Conservation (phyloP, 78 protist genomes). For the Tieghemostelium lacteum region DNA sequence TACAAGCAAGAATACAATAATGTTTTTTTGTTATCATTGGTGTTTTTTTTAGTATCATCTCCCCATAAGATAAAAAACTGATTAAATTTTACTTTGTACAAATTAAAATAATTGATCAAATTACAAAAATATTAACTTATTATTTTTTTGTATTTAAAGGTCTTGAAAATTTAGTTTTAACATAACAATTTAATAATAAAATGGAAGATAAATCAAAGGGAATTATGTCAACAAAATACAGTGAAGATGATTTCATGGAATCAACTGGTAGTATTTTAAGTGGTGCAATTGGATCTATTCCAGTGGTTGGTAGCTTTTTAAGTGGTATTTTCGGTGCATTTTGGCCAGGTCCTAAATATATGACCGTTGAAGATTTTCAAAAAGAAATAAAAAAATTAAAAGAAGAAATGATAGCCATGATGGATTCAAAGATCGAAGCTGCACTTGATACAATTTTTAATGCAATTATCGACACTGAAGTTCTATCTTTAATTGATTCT, state of each 20-base stretch:
- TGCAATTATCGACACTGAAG: slow-evolving; percentile 11
- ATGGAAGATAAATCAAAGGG: slow-evolving; percentile 13
- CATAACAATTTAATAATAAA: too few relatives aligned
- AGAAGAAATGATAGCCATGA: slow-evolving; percentile 5
- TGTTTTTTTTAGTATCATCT: too few relatives aligned
- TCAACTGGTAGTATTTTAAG: slow-evolving; percentile 8
- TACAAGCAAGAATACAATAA: too few relatives aligned
- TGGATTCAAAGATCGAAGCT: slow-evolving; percentile 13
- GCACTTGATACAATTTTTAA: slow-evolving; percentile 11
- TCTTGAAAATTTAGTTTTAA: too few relatives aligned
- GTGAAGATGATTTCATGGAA: slow-evolving; percentile 8
- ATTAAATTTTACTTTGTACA: too few relatives aligned
- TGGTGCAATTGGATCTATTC: not conserved
- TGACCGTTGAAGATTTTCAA: slow-evolving; percentile 15
- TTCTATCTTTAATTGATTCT: slow-evolving; percentile 18
- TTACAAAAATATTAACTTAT: too few relatives aligned
- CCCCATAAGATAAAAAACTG: too few relatives aligned
- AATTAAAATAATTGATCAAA: too few relatives aligned
- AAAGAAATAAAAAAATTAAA: slow-evolving; percentile 10
- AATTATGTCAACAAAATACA: not conserved
- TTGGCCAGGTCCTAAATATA: slow-evolving; percentile 13
- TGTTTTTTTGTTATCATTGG: too few relatives aligned
- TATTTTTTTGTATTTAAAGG: too few relatives aligned
- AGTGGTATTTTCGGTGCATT: slow-evolving; percentile 27
- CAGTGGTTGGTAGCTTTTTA: slow-evolving; percentile 18